These are phyloP conservation scores for Tetradesmus lagerheimii DNA, from an alignment of 139 green algal genomes.

Conservation along the genomic window DNA sequence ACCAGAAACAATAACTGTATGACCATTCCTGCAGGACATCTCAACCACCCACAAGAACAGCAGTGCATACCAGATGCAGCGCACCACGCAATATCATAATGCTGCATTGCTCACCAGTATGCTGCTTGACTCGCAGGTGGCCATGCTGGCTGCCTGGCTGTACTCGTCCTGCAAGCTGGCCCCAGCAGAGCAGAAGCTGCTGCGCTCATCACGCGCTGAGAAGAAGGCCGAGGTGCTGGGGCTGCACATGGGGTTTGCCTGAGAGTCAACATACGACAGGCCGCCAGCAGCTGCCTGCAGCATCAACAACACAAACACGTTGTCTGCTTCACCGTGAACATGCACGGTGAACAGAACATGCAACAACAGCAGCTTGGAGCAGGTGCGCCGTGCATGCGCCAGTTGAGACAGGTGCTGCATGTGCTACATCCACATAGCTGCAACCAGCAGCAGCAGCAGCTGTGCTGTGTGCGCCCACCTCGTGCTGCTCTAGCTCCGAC, in stretches of 20 bases:
- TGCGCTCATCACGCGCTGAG: neutral
- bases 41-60: neutral
- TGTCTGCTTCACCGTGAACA: neutral
- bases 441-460: neutral
- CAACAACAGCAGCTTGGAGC: neutral
- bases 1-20: no score
- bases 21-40: no score
- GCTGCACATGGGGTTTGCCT: constrained; percentile 33
- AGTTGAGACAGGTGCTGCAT: no score
- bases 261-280: neutral
- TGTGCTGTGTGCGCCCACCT: neutral
- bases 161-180: constrained; percentile 3
- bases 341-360: no score
- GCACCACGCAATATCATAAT: no score
- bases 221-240: constrained; percentile 24
- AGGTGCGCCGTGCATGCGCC: neutral
- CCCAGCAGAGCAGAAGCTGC: neutral
- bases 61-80: no score
- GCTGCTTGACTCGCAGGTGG: constrained; percentile 17
- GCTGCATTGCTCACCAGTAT: neutral
- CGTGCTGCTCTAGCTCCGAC: neutral
- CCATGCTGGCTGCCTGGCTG: constrained; percentile 26
- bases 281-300: neutral
- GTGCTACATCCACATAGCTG: neutral
- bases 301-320: neutral